A percentile compares a stretch with the other conserved stretches of the same genome.
These are phyloP conservation scores for Penicillium paradoxum DNA, from an alignment of 495 filamentous ascomycete species.

Conservation along the genomic window DNA sequence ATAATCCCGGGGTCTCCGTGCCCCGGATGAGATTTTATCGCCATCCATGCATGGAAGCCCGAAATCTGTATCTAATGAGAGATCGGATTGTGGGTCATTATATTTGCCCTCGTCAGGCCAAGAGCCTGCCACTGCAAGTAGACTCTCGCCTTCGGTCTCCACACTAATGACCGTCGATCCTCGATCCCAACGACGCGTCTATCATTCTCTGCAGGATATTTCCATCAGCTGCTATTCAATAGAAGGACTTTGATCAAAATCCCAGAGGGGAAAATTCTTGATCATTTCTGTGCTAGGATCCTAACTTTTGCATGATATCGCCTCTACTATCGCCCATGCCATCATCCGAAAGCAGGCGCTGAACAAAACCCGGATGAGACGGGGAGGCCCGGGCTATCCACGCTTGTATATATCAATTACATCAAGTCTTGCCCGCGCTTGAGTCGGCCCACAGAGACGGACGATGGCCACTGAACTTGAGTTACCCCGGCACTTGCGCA, in stretches of 20 bases:
- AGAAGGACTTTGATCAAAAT: neutral
- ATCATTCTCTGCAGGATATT: neutral
- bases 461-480: slow-evolving; percentile 24
- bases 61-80: neutral
- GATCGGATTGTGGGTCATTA: neutral
- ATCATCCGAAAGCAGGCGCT: neutral
- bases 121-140: neutral
- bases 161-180: slow-evolving; percentile 5
- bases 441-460: neutral
- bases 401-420: neutral
- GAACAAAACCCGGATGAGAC: neutral
- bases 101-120: neutral
- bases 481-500: slow-evolving; percentile 36
- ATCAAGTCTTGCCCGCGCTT: neutral
- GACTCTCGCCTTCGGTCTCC: neutral
- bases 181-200: neutral
- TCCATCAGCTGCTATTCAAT: neutral
- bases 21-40: neutral
- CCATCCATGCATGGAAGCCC: neutral
- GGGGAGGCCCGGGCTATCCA: neutral
- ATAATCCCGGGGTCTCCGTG: too few species aligned
- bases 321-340: neutral
- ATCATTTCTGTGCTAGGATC: too few species aligned
- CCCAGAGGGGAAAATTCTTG: too few species aligned
- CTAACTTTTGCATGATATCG: neutral